Conservation (phyloP, 2,329 filamentous ascomycete genomes). For the Nothomitra cinnamomea region DNA sequence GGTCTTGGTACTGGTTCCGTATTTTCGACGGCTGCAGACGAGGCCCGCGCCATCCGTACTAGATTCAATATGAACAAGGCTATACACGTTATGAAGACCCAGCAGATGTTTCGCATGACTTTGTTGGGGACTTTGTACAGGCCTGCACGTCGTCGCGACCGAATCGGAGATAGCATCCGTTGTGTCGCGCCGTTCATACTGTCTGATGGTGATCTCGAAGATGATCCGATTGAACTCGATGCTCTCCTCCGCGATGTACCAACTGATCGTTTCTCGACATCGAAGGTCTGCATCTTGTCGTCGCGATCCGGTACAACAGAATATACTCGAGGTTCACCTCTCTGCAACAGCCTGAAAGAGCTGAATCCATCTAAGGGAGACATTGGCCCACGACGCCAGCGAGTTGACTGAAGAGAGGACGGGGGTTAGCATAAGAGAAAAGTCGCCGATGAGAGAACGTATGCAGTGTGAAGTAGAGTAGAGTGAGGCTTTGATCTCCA, state of each 20-base stretch:
- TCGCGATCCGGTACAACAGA: background rate
- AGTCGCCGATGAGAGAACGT: background rate
- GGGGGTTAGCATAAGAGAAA: background rate
- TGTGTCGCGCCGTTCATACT: background rate
- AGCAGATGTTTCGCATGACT: background rate
- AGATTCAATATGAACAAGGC: slow-evolving; percentile 31
- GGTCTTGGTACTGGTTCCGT: slow-evolving; percentile 39
- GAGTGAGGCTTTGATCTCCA: too few species aligned
- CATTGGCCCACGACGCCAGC: background rate
- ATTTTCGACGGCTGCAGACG: slow-evolving; percentile 44
- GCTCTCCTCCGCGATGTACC: background rate
- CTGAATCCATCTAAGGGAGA: background rate
- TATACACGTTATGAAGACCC: slow-evolving; percentile 54
- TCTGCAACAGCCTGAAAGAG: background rate
- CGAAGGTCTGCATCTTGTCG: background rate
- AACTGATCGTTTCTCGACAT: background rate
- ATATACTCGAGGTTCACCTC: background rate
- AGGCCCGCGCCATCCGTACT: slow-evolving; percentile 53
- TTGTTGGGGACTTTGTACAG: background rate
- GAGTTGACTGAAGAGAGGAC: too few species aligned
- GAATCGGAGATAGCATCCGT: background rate
- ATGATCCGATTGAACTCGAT: background rate
- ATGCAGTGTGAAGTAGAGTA: background rate
- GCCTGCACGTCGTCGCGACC: background rate
- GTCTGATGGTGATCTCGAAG: background rate